Base-by-base conservation (phyloP, 2,329 filamentous ascomycete genomes). In the Ceratocystis albifundus region DNA sequence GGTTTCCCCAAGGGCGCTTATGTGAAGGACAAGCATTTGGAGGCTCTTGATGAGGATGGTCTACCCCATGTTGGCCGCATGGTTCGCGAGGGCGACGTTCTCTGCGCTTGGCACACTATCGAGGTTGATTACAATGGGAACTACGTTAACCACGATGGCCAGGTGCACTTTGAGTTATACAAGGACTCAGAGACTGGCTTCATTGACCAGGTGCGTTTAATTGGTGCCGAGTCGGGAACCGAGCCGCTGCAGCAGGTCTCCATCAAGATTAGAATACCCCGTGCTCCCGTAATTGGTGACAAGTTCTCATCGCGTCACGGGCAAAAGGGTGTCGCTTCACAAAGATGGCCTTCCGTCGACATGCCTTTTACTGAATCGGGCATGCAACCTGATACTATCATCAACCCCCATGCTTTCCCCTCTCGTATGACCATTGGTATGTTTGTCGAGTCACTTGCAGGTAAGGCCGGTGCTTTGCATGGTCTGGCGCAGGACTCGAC, bases 391-490 rank as follows among this genome's bases (percentile, higher is more conserved):
- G 94, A 99, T 76, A 82, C 96, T 72, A 99, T 99, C 77, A 99
- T 99, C 81, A 99, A 99, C 78, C 94, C 94, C 50, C 94, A 99
- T 82, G 94, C 94, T 73, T 99, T 99, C 82, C 94, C 94, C 6
- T 97, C 93, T 59, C 92, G 94, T 77, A 99, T 99, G 94, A 99
- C 94, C 22, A 99, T 99, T 74, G 94, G 94, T 74, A 97, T 97
- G 90, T 97, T 99, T 76, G 86, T 99, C 73, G 94, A 99, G 79
- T 96, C 92, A 4, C 82, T 99, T 64, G 94, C 94, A 8, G 94
- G 94, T 69, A 99, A 99, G 79, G 86, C 93, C 8, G 94, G 94
- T 61, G 89, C 93, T 15, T 83, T 99, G 45, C 94, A 99, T 75
- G 94, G 94, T 61, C 82, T 96, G n/a, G 89, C 94, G 0, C 94